A percentile compares a stretch with the other conserved stretches of the same genome.
These are phyloP conservation scores for Mycena chlorophos DNA, from an alignment of 768 basidiomycete species.

Conservation along the genomic window DNA sequence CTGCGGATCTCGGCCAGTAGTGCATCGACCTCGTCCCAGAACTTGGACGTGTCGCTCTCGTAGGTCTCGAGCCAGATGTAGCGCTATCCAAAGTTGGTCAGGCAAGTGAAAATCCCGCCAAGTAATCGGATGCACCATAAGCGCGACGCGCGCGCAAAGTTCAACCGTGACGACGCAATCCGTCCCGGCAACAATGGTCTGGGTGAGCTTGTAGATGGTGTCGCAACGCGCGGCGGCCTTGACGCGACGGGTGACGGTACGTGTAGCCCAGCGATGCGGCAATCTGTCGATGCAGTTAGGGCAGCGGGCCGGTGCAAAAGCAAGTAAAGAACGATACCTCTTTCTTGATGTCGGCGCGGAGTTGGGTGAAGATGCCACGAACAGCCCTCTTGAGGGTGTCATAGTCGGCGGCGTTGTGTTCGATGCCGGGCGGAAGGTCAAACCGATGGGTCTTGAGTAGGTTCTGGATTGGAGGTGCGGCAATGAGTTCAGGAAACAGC, in stretches of 20 bases:
- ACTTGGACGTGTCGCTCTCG: neutral
- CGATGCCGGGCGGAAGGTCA: slow-evolving; percentile 6
- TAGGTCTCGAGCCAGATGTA: neutral
- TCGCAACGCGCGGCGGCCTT: neutral
- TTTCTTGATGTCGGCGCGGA: slow-evolving; percentile 2
- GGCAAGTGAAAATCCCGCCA: neutral
- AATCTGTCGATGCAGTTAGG: neutral
- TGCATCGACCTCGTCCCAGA: neutral
- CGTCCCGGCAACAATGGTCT: neutral
- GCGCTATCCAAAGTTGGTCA: neutral
- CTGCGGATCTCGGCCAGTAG: neutral
- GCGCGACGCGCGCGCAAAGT: slow-evolving; percentile 6
- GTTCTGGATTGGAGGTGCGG: neutral
- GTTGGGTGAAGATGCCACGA: slow-evolving; percentile 1
- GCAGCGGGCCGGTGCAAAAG: neutral
- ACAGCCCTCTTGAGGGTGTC: neutral
- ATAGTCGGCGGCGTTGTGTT: slow-evolving; percentile 3
- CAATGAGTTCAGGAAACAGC: neutral
- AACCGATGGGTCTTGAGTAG: slow-evolving; percentile 2
- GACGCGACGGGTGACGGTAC: neutral
- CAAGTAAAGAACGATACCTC: neutral
- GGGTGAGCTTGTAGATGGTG: neutral
- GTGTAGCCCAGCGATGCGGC: neutral
- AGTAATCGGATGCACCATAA: slow-evolving; percentile 4
- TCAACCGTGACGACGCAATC: neutral